Percentiles rank a stretch among this genome's conserved stretches.
These are phyloP conservation scores for Ophiostoma himal-ulmi DNA, from an alignment of 2,329 filamentous ascomycete species.

Conservation along the genomic window DNA sequence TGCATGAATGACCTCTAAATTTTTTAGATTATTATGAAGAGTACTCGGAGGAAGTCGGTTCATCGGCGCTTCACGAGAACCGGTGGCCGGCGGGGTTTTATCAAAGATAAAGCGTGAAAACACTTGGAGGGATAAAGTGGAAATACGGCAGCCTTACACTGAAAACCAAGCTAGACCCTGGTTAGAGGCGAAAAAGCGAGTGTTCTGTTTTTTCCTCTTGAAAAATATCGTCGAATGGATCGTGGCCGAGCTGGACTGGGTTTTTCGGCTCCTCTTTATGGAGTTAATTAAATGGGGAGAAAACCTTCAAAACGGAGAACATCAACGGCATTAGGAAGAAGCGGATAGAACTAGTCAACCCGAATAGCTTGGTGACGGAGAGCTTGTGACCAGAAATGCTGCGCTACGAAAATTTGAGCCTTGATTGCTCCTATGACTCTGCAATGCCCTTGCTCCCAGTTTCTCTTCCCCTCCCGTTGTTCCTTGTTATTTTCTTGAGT, in stretches of 20 bases:
- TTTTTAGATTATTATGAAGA: background rate
- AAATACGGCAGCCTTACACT: background rate
- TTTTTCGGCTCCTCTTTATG: background rate
- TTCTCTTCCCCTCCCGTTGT: background rate
- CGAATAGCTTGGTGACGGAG: background rate
- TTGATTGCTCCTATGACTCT: background rate
- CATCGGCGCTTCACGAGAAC: background rate
- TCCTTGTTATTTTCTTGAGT: background rate
- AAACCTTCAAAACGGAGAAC: background rate
- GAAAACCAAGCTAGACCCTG: background rate
- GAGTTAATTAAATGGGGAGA: background rate
- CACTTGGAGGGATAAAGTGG: background rate
- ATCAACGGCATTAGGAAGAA: background rate
- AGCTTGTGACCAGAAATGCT: conserved; percentile 8
- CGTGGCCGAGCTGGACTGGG: background rate
- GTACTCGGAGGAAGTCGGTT: background rate
- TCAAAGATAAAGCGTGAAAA: background rate
- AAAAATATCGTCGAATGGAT: background rate
- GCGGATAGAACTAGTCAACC: background rate
- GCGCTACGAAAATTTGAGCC: background rate
- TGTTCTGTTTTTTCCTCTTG: background rate
- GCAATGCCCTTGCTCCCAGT: background rate
- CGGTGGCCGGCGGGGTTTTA: background rate
- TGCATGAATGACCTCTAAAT: background rate
- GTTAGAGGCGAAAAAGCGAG: background rate